Evolutionary conservation across 371 early-diverging fungal genomes (phyloP).

Genomic region (Vairimorpha ceranae): DNA sequence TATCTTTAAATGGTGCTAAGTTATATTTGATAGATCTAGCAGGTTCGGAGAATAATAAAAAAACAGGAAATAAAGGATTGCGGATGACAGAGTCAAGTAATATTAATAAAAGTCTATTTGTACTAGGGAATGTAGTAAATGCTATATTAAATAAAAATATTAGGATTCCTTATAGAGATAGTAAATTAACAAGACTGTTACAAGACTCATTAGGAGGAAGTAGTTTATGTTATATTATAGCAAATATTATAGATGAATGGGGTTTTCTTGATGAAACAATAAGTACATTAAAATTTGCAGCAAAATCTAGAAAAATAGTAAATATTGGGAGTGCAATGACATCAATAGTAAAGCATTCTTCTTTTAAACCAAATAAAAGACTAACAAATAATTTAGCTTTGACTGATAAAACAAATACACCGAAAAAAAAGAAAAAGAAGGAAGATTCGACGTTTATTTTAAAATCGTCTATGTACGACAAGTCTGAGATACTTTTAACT

Average conservation of each 20-base stretch:
- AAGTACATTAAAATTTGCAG: constrained; percentile 69
- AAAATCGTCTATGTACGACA: constrained; percentile 11
- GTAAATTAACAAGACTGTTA: constrained; percentile 87
- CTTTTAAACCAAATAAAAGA: background rate
- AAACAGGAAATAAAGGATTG: constrained; percentile 67
- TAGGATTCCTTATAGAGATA: constrained; percentile 84
- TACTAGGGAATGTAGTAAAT: constrained; percentile 69
- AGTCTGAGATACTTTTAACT: constrained; percentile 24
- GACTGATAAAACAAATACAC: background rate
- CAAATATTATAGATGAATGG: constrained; percentile 58
- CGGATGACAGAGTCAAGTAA: constrained; percentile 68
- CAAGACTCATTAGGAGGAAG: constrained; percentile 95
- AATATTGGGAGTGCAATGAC: constrained; percentile 55
- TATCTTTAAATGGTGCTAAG: constrained; percentile 70
- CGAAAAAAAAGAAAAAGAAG: background rate
- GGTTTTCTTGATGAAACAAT: constrained; percentile 63
- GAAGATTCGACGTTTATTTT: constrained; percentile 22
- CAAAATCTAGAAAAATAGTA: constrained; percentile 66
- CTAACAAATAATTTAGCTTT: background rate
- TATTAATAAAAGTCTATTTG: constrained; percentile 71
- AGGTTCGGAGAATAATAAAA: constrained; percentile 70
- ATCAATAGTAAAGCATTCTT: background rate
- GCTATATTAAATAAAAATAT: constrained; percentile 66
- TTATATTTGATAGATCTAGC: constrained; percentile 70
- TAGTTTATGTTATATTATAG: constrained; percentile 83